phyloP scores from a whole-genome alignment of 352 stramenopile genomes.

The Phytophthora idaei region DNA sequence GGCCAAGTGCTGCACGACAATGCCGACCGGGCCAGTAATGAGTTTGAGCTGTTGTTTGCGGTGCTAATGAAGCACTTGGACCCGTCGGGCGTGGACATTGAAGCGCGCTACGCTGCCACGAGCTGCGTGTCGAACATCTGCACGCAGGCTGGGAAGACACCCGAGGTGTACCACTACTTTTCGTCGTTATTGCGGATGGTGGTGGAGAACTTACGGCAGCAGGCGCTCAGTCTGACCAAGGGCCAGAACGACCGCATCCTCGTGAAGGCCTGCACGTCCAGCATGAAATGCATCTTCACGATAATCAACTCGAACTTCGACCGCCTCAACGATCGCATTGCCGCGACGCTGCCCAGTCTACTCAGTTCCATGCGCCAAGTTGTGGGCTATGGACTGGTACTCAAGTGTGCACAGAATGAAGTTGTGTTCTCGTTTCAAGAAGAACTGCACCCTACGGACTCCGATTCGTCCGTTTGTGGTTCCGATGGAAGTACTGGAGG shows the following conservation, averaged over 20 bases:
- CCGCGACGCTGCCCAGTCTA: constrained; percentile 59
- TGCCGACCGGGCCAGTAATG: constrained; percentile 60
- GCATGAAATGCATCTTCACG: constrained; percentile 88
- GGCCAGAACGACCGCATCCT: constrained; percentile 78
- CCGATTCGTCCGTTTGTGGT: constrained; percentile 75
- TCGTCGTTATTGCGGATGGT: constrained; percentile 78
- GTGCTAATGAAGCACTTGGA: constrained; percentile 79
- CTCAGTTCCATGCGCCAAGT: constrained; percentile 84
- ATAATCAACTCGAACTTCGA: constrained; percentile 79
- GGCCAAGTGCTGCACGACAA: constrained; percentile 82
- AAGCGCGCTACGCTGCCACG: constrained; percentile 86
- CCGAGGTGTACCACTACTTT: constrained; percentile 75
- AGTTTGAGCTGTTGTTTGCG: constrained; percentile 73
- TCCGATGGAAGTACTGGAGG: constrained; percentile 53
- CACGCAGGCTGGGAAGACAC: constrained; percentile 66
- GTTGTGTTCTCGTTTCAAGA: constrained; percentile 62
- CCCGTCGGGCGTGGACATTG: constrained; percentile 79
- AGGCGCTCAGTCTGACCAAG: constrained; percentile 65
- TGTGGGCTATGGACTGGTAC: constrained; percentile 64
- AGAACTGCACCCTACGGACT: constrained; percentile 67
- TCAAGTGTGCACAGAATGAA: constrained; percentile 59
- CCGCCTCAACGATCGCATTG: constrained; percentile 62
- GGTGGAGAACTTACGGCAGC: constrained; percentile 87
- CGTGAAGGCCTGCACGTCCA: constrained; percentile 84
- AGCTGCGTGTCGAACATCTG: constrained; percentile 86